Conservation (phyloP, 805 yeast genomes). For the Starmerella tilneyi region DNA sequence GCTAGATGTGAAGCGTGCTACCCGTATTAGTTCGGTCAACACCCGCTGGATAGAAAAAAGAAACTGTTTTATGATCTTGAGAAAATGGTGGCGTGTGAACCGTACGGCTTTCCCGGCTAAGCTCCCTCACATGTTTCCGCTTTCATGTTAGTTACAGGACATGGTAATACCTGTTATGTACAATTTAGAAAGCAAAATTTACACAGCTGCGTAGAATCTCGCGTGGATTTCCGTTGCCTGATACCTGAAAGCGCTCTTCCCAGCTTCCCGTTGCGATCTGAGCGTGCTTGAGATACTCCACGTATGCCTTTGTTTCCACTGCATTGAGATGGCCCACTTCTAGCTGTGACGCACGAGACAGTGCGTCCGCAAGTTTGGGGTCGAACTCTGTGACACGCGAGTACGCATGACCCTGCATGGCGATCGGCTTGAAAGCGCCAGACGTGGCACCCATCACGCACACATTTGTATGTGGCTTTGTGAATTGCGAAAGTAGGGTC, state of each 20-base stretch:
- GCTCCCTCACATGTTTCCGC: too few relatives aligned
- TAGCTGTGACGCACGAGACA: conserved; percentile 36
- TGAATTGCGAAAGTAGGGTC: conserved; percentile 42
- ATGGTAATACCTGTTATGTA: conserved; percentile 11
- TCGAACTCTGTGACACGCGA: conserved; percentile 43
- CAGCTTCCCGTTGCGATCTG: conserved; percentile 35
- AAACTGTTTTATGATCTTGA: too few relatives aligned
- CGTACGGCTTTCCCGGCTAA: too few relatives aligned
- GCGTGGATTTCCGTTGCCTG: conserved; percentile 60
- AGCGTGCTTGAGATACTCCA: conserved; percentile 36
- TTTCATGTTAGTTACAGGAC: too few relatives aligned
- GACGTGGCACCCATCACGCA: conserved; percentile 56
- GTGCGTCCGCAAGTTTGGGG: conserved; percentile 40
- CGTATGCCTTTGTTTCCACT: conserved; percentile 37
- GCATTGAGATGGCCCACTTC: conserved; percentile 38
- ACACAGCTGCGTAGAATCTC: conserved; percentile 35
- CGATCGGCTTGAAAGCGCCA: conserved; percentile 37
- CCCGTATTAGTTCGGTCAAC: too few relatives aligned
- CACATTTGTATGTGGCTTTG: conserved; percentile 47
- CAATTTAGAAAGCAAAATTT: conserved; percentile 27
- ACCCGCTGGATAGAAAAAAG: too few relatives aligned
- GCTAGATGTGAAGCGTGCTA: too few relatives aligned
- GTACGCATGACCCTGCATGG: conserved; percentile 45
- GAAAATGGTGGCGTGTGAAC: too few relatives aligned
- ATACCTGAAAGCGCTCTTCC: conserved; percentile 41